A percentile compares a stretch with the other conserved stretches of the same genome.
These are phyloP conservation scores for Alternaria consortialis DNA, from an alignment of 2,329 filamentous ascomycete species.

Conservation along the genomic window DNA sequence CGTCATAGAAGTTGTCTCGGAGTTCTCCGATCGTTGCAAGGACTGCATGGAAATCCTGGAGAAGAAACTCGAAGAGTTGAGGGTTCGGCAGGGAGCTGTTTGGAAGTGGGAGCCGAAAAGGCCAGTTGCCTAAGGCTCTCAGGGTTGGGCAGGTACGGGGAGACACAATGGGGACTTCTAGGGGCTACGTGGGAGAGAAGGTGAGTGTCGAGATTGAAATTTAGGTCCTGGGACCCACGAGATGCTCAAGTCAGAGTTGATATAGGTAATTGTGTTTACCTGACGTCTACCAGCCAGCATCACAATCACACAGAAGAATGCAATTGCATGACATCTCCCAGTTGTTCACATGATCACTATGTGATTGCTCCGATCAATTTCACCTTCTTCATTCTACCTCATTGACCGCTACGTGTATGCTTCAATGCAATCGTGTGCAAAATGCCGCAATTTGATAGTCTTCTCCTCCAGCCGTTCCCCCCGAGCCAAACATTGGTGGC, in stretches of 20 bases:
- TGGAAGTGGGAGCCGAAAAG: constrained; percentile 2
- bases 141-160: background rate
- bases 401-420: background rate
- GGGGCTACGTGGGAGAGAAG: background rate
- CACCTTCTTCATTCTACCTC: background rate
- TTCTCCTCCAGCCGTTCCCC: background rate
- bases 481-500: background rate
- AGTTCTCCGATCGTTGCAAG: background rate
- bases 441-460: background rate
- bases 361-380: background rate
- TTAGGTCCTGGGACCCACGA: background rate
- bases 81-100: background rate
- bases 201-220: background rate
- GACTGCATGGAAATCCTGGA: background rate
- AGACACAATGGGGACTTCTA: background rate
- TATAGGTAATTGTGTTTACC: background rate
- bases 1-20: background rate
- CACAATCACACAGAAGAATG: background rate
- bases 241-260: background rate
- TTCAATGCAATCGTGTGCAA: background rate
- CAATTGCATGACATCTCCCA: background rate
- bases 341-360: background rate
- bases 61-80: background rate
- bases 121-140: background rate
- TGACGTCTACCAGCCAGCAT: background rate